Evolutionary conservation across 2,329 filamentous ascomycete species (phyloP), one percentile per base, ranked within the genome.

Genomic region (Clonostachys chloroleuca): DNA sequence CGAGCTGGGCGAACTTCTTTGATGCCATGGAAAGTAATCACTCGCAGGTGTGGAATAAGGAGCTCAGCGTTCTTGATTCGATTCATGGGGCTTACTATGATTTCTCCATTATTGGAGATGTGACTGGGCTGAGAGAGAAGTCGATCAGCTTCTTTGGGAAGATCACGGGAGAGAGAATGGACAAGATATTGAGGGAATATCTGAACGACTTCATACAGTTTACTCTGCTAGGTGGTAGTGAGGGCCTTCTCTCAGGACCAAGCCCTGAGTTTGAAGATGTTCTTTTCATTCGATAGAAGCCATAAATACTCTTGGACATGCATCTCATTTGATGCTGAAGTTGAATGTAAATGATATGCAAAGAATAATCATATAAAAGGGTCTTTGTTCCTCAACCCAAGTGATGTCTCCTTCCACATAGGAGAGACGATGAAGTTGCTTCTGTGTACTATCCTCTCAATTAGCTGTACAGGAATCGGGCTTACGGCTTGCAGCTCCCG

Each of bases 61-160:
- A 65, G 47, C 42, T 68, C 3, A 57, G 51, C 40, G 34, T 68
- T 13, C 46, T 47, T 7, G 56, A 55, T 12, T 58, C 58, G 4
- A 42, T 47, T 12, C 66, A 69, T 51, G 53, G 55, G 7, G 59
- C 56, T 12, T 68, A 59, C 46, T 54, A 52, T 5, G 66, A 69
- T 47, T 51, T 59, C 12, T 52, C 57, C 5, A 41, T 55, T 12
- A 46, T 65, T 34, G 54, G 55, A 6, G 55, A 61, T 34, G 37
- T 58, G 5, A 47, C 58, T 7, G 56, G 55, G 8, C 46, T 55
- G 45, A 34, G 54, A 42, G 48, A 44, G 12, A 49, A 54, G 30
- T 42, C 40, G 39, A 46, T 55, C 3, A n/a, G 46, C 10, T 33
- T 57, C 12, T 47, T 63, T 41, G 63, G 65, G 2, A 54, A 51